Base-by-base conservation (phyloP, 106 monocot genomes). In the Phalaenopsis aphrodite region DNA sequence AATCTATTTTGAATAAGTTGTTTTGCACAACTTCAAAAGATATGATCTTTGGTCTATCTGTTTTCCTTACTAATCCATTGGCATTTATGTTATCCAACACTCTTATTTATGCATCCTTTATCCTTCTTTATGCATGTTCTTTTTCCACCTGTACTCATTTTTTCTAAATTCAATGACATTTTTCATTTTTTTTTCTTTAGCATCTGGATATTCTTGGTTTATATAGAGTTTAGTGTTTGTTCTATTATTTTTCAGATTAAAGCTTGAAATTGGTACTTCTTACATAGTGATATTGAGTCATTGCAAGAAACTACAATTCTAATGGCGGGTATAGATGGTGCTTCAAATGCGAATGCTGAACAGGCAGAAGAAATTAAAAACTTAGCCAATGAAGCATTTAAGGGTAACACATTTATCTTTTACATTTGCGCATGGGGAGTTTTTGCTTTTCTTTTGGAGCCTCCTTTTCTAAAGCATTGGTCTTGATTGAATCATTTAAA, bases 331-430 rank as follows among this genome's bases (percentile, higher is more conserved):
- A 85, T 93, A 89, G 87, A 79, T 74, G 89, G 85, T 77, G 78
- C 84, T 78, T 78, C 84, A 61, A 82, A 64, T 68, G 78, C 85
- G 45, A 52, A 89, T 72, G 18, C 43, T 80, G 89, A 90, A 72
- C 87, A 75, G 42, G 94, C 94, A 57, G 96, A 97, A 79, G 86
- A 89, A 86, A 43, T 92, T 55, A 97, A 97, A 47, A 48, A 81
- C 36, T 83, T 86, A 46, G 96, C 96, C 65, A 97, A 97, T 90
- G 92, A 90, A 82, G 90, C 94, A 49, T 97, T 97, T 55, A 97
- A 97, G 84, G 87, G 94, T 97, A 83, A 14, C 14, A 57, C 57
- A 42, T 38, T 73, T 82, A 5, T 77, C 39, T 83, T 11, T 57
- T 56, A 36, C 30, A 11, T 17, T 30, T 49, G 47, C 41, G 30